A percentile compares a stretch with the other conserved stretches of the same genome.
Evolutionary conservation across 768 basidiomycete genomes (phyloP).

Genomic region (Pleurotus cornucopiae): DNA sequence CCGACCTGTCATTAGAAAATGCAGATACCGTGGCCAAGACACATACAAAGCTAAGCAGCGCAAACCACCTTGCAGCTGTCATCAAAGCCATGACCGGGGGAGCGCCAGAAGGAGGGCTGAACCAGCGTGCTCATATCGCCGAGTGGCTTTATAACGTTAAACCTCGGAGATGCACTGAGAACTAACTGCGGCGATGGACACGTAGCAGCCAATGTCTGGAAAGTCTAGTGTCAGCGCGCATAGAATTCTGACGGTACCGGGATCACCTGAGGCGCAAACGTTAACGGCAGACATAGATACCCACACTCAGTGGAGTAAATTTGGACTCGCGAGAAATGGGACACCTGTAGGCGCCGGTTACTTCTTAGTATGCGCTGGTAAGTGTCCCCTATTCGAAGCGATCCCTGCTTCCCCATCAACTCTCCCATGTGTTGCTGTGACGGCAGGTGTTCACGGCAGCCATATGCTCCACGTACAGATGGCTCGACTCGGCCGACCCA

Average conservation of each 20-base stretch:
- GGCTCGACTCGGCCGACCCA: not conserved
- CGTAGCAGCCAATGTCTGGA: constrained; percentile 9
- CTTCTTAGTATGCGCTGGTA: constrained; percentile 2
- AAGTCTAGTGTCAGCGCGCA: not conserved
- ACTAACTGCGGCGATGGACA: constrained; percentile 11
- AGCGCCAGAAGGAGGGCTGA: not conserved
- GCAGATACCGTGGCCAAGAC: constrained; percentile 18
- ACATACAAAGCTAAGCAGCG: constrained; percentile 12
- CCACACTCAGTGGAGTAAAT: constrained; percentile 2
- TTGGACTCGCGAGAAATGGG: not conserved
- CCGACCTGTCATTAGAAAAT: constrained; percentile 30
- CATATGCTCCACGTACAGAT: constrained; percentile 1
- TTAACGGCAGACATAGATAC: no score
- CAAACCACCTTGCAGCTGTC: constrained; percentile 5
- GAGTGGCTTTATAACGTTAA: constrained; percentile 1
- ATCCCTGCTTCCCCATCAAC: not conserved
- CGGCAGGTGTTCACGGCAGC: not conserved
- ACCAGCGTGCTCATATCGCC: not conserved
- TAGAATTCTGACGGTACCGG: constrained; percentile 2
- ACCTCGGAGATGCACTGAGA: not conserved
- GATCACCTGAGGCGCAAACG: not conserved
- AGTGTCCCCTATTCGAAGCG: constrained; percentile 5
- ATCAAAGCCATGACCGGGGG: constrained; percentile 12
- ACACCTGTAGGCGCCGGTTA: constrained; percentile 3
- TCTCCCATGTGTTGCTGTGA: not conserved